Evolutionary conservation across 2,329 filamentous ascomycete species (phyloP), one percentile per base, ranked within the genome.

Genomic region (Calonectria multiphialidica): DNA sequence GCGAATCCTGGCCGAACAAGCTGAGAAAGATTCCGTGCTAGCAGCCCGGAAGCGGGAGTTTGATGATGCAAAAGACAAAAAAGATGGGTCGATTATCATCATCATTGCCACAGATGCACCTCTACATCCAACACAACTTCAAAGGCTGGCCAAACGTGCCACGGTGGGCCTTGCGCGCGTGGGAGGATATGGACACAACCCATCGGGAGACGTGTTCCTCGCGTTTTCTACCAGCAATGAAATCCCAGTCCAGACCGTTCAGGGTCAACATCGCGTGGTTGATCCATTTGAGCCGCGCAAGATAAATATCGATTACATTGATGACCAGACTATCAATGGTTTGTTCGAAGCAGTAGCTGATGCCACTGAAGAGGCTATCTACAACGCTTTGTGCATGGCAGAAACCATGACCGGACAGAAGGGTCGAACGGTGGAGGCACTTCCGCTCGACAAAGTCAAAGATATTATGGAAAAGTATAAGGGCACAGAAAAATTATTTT

Each of bases 301-400:
- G 7, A 40, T 84, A 57, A 59, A 78, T 0, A 82, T 78, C 15
- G 65, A 77, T 10, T 73, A 74, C 55, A 81, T 91, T 2, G 88
- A 92, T 74, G 90, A 92, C 75, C 83, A 87, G 64, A 90, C 88
- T 4, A 91, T 93, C 72, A 91, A 92, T 74, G 86, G 87, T 0
- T 80, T 92, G 70, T 91, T 93, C 70, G 88, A 92, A 79, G 91
- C 90, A 1, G 88, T 86, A 2, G 89, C 90, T 0, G 91, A 93
- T 77, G 89, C 88, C 0, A 90, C 90, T 0, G 91, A 93, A 77
- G 92, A 94, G 81, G 88, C 90, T 1, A 92, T 93, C 67, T 89
- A 92, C 73, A 93, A 94, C 78, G 87, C 88, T 0, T 81, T 93
- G 10, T 91, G 87, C 72, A 91, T 89, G 84, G 90, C 91, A 1